Evolutionary conservation across 2,329 filamentous ascomycete species (phyloP).

Genomic region (Fusarium piperis): DNA sequence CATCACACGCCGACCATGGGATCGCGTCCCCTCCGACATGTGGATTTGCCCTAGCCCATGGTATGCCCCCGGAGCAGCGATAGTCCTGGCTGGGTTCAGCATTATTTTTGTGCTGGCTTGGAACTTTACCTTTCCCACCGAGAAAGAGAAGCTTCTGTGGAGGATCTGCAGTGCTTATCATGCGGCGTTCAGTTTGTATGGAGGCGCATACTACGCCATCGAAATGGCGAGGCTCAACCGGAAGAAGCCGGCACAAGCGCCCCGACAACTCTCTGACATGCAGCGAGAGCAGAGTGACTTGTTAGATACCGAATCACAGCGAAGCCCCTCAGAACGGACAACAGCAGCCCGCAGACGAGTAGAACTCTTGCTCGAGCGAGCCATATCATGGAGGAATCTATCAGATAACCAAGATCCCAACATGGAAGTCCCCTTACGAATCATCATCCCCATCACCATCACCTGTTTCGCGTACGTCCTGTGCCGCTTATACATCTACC

Average conservation of each 20-base stretch:
- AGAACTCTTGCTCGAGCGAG: too few species aligned
- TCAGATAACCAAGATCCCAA: constrained; percentile 1
- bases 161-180: constrained; percentile 29
- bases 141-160: constrained; percentile 35
- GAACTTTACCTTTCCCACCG: constrained; percentile 43
- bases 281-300: neutral
- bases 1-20: constrained; percentile 30
- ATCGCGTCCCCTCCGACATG: constrained; percentile 38
- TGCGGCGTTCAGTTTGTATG: constrained; percentile 4
- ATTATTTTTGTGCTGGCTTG: constrained; percentile 36
- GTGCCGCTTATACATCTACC: constrained; percentile 8
- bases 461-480: neutral
- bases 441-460: neutral
- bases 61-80: constrained; percentile 1
- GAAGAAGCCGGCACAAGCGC: neutral
- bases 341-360: too few species aligned
- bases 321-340: neutral
- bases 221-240: neutral
- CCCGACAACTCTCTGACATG: neutral
- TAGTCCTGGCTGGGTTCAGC: constrained; percentile 20
- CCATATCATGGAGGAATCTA: neutral
- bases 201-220: neutral
- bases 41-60: constrained; percentile 2
- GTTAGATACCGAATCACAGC: neutral
- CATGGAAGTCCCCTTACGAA: neutral